phyloP scores from a whole-genome alignment of 805 yeast genomes.

The Saccharomyces jurei region DNA sequence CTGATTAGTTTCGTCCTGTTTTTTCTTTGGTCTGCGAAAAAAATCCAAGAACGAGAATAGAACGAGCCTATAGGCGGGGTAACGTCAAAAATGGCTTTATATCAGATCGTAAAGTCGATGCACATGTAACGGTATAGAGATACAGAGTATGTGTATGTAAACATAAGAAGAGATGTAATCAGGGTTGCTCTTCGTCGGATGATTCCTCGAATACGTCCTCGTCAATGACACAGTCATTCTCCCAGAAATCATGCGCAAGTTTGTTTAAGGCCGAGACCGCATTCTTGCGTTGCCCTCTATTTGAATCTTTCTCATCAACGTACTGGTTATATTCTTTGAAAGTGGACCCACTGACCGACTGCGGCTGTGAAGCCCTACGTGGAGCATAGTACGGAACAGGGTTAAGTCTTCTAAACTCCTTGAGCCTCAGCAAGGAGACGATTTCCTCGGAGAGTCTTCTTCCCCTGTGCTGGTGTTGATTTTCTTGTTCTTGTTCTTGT shows the following conservation, averaged over 20 bases:
- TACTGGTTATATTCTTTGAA: background rate
- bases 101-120: background rate
- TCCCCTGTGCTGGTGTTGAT: background rate
- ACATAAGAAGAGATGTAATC: background rate
- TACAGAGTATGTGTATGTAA: background rate
- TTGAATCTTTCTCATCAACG: background rate
- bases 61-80: background rate
- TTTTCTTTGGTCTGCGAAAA: background rate
- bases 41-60: background rate
- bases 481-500: conserved; percentile 7
- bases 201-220: background rate
- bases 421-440: background rate
- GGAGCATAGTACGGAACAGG: background rate
- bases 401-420: background rate
- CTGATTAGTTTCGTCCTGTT: background rate
- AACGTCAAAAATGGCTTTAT: background rate
- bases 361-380: background rate
- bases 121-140: background rate
- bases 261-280: background rate
- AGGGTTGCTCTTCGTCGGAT: background rate
- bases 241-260: background rate
- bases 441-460: background rate
- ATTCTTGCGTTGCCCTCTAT: background rate
- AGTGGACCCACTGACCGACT: background rate
- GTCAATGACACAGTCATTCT: background rate